Conservation (phyloP, 805 yeast species). For the Lachancea fermentati region DNA sequence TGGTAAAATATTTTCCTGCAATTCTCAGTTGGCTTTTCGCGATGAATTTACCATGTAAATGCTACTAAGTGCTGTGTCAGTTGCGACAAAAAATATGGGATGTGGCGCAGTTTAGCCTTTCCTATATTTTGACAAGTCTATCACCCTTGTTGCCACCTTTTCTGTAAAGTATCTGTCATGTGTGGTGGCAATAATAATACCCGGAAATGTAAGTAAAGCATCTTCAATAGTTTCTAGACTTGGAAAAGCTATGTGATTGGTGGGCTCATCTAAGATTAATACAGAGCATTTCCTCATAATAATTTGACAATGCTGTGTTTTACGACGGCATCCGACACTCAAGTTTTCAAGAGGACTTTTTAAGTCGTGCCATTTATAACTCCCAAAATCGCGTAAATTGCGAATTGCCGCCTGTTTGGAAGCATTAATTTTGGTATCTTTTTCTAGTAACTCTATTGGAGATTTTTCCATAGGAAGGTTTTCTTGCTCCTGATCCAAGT, state of each 20-base stretch:
- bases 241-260: conserved; percentile 17
- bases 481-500: conserved; percentile 17
- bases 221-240: conserved; percentile 15
- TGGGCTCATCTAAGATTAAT: conserved; percentile 15
- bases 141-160: conserved; percentile 13
- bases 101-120: conserved; percentile 1
- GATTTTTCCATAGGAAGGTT: conserved; percentile 14
- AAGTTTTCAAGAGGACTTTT: conserved; percentile 12
- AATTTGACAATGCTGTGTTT: conserved; percentile 16
- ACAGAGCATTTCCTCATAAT: conserved; percentile 16
- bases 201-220: conserved; percentile 14
- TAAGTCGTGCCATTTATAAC: conserved; percentile 15
- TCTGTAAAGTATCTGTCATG: conserved; percentile 17
- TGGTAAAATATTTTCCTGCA: no score
- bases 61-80: no score
- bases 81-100: no score
- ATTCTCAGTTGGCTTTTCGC: no score
- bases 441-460: conserved; percentile 12
- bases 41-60: no score
- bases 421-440: conserved; percentile 11
- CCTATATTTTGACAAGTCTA: conserved; percentile 12
- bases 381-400: conserved; percentile 13
- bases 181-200: conserved; percentile 15
- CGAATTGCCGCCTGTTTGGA: conserved; percentile 14
- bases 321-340: conserved; percentile 18